Evolutionary conservation across 129 eudicot genomes (phyloP).

Genomic region (Centaurea solstitialis): DNA sequence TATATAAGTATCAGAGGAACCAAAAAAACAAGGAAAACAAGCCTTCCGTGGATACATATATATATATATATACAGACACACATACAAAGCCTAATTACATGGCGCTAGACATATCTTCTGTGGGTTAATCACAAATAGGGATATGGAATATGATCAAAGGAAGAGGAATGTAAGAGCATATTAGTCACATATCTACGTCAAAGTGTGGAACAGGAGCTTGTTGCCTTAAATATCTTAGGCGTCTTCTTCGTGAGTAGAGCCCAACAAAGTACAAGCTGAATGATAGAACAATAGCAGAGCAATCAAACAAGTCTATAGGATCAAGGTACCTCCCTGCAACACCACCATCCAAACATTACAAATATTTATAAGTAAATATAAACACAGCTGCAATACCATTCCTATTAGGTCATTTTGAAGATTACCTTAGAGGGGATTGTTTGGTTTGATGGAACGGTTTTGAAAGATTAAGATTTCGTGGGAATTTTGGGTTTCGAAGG

Average conservation of each 20-base stretch:
- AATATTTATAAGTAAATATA: neutral
- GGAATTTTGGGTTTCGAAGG: too few relatives aligned
- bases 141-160: neutral
- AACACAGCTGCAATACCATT: neutral
- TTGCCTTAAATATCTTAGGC: slow-evolving; percentile 41
- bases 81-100: neutral
- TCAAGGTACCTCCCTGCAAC: slow-evolving; percentile 44
- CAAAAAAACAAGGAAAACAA: neutral
- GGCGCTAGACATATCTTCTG: neutral
- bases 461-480: too few relatives aligned
- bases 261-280: slow-evolving; percentile 51
- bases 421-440: too few relatives aligned
- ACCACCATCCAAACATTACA: neutral
- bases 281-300: slow-evolving; percentile 50
- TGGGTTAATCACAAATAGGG: neutral
- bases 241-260: slow-evolving; percentile 44
- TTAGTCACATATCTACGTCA: slow-evolving; percentile 20
- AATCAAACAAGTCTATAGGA: slow-evolving; percentile 57
- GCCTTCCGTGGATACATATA: too few relatives aligned
- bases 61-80: neutral
- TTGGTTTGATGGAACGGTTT: too few relatives aligned
- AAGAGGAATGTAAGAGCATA: neutral
- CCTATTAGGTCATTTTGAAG: too few relatives aligned
- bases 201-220: slow-evolving; percentile 34
- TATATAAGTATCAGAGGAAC: neutral